Evolutionary conservation across 345 rosid species (phyloP).

Genomic region (Eucalyptus dawsonii): DNA sequence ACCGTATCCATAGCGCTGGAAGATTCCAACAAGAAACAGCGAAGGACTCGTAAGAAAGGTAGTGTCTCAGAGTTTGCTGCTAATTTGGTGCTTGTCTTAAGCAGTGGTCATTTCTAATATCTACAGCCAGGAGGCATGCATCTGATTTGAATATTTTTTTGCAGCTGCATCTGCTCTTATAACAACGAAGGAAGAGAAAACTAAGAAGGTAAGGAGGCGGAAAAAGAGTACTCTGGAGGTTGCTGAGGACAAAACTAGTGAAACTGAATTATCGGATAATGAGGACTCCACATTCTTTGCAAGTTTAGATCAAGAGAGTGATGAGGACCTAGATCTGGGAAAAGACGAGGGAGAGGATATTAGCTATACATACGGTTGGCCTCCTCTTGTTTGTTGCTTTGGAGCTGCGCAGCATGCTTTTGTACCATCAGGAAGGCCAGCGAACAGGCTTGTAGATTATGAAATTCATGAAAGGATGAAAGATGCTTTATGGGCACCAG

Average conservation of each 20-base stretch:
- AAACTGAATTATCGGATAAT: constrained; percentile 33
- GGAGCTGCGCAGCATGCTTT: constrained; percentile 88
- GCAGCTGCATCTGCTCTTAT: constrained; percentile 27
- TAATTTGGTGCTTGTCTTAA: neutral
- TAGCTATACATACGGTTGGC: constrained; percentile 74
- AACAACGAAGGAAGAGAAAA: constrained; percentile 25
- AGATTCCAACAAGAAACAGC: constrained; percentile 11
- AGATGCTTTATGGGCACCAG: constrained; percentile 61
- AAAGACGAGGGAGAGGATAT: constrained; percentile 56
- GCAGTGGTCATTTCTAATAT: neutral
- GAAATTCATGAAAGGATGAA: constrained; percentile 58
- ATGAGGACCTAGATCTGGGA: constrained; percentile 44
- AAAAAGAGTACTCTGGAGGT: neutral
- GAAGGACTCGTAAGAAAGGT: constrained; percentile 41
- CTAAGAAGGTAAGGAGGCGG: constrained; percentile 40
- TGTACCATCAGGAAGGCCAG: constrained; percentile 79
- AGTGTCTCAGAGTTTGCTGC: neutral
- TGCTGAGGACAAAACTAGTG: constrained; percentile 14
- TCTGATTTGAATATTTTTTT: neutral
- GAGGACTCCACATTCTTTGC: constrained; percentile 14
- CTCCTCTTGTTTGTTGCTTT: constrained; percentile 94
- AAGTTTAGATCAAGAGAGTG: constrained; percentile 37
- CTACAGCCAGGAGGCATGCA: neutral
- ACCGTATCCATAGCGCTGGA: neutral
- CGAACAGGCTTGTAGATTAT: constrained; percentile 65